Evolutionary conservation across 106 monocot genomes (phyloP), one percentile per base, ranked within the genome.

Genomic region (Dioscorea dumetorum): DNA sequence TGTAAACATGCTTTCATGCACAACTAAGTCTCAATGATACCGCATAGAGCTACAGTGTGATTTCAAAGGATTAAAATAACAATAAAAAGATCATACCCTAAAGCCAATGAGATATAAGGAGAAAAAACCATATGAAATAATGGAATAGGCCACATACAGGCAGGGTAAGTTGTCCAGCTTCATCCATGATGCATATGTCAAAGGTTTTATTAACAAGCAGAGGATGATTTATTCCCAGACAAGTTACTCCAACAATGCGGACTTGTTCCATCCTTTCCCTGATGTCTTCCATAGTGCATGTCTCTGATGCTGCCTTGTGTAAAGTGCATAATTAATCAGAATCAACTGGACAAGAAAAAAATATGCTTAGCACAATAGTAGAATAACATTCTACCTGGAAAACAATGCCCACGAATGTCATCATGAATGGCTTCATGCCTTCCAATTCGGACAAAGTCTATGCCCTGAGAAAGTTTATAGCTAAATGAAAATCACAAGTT

Each of bases 101-200:
- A 41, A 41, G 6, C 1, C 10, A 41, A 5, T 41, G 6, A 10
- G 9, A 41, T 41, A 41, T 10, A 6, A 0, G 41, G 41, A 41
- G 10, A 41, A 41, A 10, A 41, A 41, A 10, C 1, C 41, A 3
- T 6, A 41, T 41, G 41, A 41, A 41, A 41, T 10, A 41, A 41
- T 41, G 41, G 28, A 57, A 49, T 48, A 64, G 60, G 15, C 32
- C 11, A 68, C 81, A 57, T 85, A 99, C 99, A 34, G 99, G 99
- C n/a, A 99, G 70, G 48, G 93, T 85, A 35, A 74, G 93, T 79
- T 99, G 99, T 33, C 99, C 99, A 73, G 99, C 99, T 75, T 99
- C 99, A 74, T 99, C 99, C 87, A 93, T 90, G 74, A 99, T 99
- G 57, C 99, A 99, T 49, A 93, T 63, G 69, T 99, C 99, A 69